Conservation (phyloP, 2,329 filamentous ascomycete species). For the Coccinonectria pachysandricola region DNA sequence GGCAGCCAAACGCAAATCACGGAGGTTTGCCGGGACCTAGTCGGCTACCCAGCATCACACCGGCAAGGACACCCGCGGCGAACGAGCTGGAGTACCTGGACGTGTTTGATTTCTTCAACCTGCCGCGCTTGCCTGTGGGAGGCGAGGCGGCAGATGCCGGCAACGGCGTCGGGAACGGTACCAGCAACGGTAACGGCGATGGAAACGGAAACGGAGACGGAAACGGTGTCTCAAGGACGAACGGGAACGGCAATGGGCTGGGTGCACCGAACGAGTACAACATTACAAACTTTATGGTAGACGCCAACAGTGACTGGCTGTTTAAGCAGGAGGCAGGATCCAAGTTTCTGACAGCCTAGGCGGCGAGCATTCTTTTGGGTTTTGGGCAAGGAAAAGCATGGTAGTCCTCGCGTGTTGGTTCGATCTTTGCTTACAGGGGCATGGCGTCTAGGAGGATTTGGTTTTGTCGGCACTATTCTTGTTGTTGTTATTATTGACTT, state of each 20-base stretch:
- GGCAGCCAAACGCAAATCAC: slow-evolving; percentile 60
- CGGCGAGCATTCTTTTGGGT: no score
- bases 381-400: no score
- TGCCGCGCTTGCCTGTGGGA: slow-evolving; percentile 57
- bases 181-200: slow-evolving; percentile 14
- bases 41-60: slow-evolving; percentile 43
- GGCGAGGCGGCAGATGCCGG: no score
- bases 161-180: no score
- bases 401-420: no score
- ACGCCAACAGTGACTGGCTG: slow-evolving; percentile 66
- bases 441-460: no score
- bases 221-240: slow-evolving; percentile 20
- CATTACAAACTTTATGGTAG: slow-evolving; percentile 68
- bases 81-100: slow-evolving; percentile 87
- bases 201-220: slow-evolving; percentile 11
- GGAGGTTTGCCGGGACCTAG: slow-evolving; percentile 28
- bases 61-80: slow-evolving; percentile 58
- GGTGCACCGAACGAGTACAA: slow-evolving; percentile 54
- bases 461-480: no score
- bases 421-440: no score
- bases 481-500: no score
- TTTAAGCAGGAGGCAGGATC: slow-evolving; percentile 40
- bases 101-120: slow-evolving; percentile 91
- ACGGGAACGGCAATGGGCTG: slow-evolving; percentile 16
- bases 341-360: slow-evolving; percentile 18